Conservation (phyloP, 2,329 filamentous ascomycete genomes). For the Pezicula neosporulosa region DNA sequence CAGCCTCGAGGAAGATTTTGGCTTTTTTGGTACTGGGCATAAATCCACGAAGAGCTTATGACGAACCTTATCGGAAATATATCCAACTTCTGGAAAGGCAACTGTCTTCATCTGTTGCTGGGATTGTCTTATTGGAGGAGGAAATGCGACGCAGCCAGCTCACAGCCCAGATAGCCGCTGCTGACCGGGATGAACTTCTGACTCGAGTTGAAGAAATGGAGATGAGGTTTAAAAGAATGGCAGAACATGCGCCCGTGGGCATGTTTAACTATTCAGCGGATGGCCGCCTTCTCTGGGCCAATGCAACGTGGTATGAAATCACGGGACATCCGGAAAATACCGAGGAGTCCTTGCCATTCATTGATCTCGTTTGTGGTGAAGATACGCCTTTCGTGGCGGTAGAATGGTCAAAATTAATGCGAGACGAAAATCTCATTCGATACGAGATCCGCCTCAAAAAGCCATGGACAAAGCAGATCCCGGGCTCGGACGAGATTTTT, state of each 20-base stretch:
- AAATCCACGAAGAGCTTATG: neutral
- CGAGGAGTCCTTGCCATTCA: neutral
- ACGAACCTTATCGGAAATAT: neutral
- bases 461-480: neutral
- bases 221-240: neutral
- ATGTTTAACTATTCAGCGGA: neutral
- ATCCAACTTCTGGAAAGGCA: neutral
- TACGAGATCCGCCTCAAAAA: slow-evolving; percentile 1
- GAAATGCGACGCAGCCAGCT: slow-evolving; percentile 1
- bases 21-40: neutral
- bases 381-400: neutral
- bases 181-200: neutral
- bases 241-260: neutral
- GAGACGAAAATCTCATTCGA: neutral
- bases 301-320: neutral
- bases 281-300: neutral
- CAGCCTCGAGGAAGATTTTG: neutral
- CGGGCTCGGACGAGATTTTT: neutral
- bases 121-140: neutral
- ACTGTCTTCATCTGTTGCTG: neutral
- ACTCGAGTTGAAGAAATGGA: neutral
- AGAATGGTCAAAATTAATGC: neutral
- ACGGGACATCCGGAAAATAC: neutral
- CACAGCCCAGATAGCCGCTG: neutral
- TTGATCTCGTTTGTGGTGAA: neutral